These are phyloP conservation scores for Ogataea neopini DNA, from an alignment of 805 yeast genomes.

Conservation along the genomic window DNA sequence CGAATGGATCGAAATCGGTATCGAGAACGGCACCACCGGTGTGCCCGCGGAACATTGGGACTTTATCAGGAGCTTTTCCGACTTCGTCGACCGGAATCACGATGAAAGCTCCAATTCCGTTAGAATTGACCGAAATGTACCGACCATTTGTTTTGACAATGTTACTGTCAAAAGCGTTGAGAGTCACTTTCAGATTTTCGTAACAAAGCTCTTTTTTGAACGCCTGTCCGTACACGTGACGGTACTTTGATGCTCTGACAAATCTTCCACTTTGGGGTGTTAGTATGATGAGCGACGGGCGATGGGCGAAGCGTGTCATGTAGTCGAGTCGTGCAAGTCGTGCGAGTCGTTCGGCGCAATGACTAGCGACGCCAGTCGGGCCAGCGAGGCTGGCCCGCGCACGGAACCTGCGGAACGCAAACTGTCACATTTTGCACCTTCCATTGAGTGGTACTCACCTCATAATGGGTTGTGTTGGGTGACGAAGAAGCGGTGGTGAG, in stretches of 20 bases:
- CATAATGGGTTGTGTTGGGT: background rate
- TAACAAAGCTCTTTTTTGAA: constrained; percentile 68
- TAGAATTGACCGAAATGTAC: constrained; percentile 79
- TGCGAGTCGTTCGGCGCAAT: no score
- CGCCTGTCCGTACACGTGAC: constrained; percentile 95
- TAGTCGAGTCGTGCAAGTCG: no score
- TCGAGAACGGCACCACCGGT: constrained; percentile 94
- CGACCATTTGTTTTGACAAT: constrained; percentile 84
- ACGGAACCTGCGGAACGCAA: background rate
- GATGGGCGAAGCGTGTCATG: background rate
- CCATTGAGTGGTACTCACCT: background rate
- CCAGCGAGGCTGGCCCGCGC: no score
- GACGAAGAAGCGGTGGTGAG: background rate
- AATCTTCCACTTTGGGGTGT: constrained; percentile 63
- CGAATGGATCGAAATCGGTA: constrained; percentile 93
- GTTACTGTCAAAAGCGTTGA: constrained; percentile 96
- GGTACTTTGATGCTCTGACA: constrained; percentile 94
- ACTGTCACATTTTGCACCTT: background rate
- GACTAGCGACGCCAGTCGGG: no score
- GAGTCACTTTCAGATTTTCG: constrained; percentile 75
- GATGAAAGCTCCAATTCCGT: constrained; percentile 98
- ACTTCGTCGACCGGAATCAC: constrained; percentile 82
- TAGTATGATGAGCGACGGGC: constrained; percentile 2
- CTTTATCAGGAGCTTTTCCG: constrained; percentile 92
- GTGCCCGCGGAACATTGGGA: constrained; percentile 94